Percentiles rank a stretch among this genome's conserved stretches.
phyloP scores from a whole-genome alignment of 1,284 basidiomycete genomes.

The Ceratobasidium sp. region DNA sequence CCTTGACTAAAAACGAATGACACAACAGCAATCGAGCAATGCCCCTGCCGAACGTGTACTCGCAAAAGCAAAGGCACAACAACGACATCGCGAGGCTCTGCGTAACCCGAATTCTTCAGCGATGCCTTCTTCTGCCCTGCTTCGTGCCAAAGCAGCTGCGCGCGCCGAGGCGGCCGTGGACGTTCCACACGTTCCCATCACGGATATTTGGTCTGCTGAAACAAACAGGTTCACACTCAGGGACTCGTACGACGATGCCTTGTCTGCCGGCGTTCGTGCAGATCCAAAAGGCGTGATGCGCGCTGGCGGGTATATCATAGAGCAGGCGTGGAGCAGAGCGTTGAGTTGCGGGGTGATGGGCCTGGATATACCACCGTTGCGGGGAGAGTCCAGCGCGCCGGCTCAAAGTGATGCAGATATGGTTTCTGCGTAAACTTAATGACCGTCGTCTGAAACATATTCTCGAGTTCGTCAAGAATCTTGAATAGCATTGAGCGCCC shows the following conservation, averaged over 20 bases:
- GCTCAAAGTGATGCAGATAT: background rate
- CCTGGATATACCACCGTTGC: constrained; percentile 63
- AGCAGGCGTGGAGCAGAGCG: constrained; percentile 88
- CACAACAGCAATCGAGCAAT: constrained; percentile 43
- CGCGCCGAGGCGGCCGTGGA: constrained; percentile 62
- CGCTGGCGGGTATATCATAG: constrained; percentile 82
- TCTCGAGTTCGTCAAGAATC: background rate
- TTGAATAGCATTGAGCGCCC: background rate
- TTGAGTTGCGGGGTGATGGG: constrained; percentile 78
- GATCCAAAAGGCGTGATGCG: constrained; percentile 82
- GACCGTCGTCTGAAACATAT: background rate
- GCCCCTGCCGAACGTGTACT: constrained; percentile 73
- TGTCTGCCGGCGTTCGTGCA: constrained; percentile 74
- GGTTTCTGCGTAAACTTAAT: constrained; percentile 1
- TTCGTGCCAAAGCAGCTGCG: constrained; percentile 59
- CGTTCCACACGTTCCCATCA: constrained; percentile 74
- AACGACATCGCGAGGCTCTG: constrained; percentile 37
- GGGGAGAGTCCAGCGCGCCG: constrained; percentile 30
- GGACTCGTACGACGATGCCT: constrained; percentile 69
- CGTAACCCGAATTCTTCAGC: constrained; percentile 47
- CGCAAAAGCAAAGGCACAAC: constrained; percentile 58
- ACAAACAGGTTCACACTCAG: constrained; percentile 65
- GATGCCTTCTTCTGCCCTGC: constrained; percentile 24
- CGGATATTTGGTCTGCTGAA: constrained; percentile 77
- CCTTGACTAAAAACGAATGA: background rate